Base-by-base conservation (phyloP, 225 moss, liverwort and hornwort species). In the Bryoerythrophyllum caledonicum region DNA sequence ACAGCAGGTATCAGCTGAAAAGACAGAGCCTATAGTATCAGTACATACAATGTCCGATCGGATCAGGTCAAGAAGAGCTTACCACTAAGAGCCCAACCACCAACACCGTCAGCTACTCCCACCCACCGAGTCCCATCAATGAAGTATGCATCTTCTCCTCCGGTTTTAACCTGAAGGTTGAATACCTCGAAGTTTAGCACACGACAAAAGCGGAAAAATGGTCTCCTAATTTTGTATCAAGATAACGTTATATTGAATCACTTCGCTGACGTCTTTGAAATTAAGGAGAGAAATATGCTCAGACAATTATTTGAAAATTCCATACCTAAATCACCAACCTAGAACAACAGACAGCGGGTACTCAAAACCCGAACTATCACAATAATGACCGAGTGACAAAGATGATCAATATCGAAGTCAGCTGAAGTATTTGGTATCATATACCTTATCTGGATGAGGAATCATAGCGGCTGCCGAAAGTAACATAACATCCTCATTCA, bases 71-170 rank as follows among this genome's bases (percentile, higher is more conserved):
- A 68, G 44, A 65, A 49, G 56, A 28, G 60, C 59, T 79, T 81
- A 99, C 97, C 99, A 74, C 86, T 89, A 14, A 85, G 83, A 63
- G 89, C 89, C 99, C 99, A 99, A 72, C 95, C 93, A 78, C 99
- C 95, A 71, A 99, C 95, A 63, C 99, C 99, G 83, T 99, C 99
- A 57, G 99, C 93, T 78, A 99, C 91, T 79, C 99, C 99, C 70
- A 99, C 90, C 99, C 95, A 99, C 25, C 82, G 89, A 68, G 70
- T 84, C 34, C 93, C 99, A 74, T 93, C 95, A 74, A 95, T 95
- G 65, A 99, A 99, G 81, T 90, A 99, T 3, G 99, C 95, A 82
- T 99, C 99, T 84, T 99, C 99, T 66, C 99, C 99, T 71, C 99
- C 99, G 58, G 87, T 90, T 60, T 84, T 80, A 59, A 74, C 99